Evolutionary conservation across 116 monocot genomes (phyloP).

Genomic region (Iris pallida): DNA sequence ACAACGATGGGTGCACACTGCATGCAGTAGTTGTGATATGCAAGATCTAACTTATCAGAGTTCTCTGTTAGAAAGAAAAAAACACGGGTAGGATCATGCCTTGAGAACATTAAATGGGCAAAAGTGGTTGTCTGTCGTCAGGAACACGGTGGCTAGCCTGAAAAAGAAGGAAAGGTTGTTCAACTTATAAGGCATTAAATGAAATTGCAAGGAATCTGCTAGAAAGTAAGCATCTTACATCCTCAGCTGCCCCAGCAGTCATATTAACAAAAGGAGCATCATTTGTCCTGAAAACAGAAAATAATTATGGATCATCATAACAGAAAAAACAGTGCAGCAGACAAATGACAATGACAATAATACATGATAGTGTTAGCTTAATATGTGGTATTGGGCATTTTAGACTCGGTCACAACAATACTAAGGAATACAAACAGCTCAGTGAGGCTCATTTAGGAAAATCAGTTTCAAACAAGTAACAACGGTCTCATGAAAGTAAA

Average conservation of each 20-base stretch:
- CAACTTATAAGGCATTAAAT: background rate
- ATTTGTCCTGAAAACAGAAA: slow-evolving; percentile 42
- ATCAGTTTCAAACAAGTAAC: background rate
- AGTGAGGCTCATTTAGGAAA: background rate
- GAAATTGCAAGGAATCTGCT: background rate
- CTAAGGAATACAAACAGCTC: background rate
- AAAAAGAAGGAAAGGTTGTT: slow-evolving; percentile 6
- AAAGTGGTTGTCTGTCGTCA: slow-evolving; percentile 63
- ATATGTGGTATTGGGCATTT: background rate
- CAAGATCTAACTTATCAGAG: no score
- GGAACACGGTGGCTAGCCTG: slow-evolving; percentile 52
- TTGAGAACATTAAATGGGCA: slow-evolving; percentile 44
- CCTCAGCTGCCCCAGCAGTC: slow-evolving; percentile 58
- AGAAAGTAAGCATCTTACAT: slow-evolving; percentile 42
- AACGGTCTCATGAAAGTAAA: background rate
- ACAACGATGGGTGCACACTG: no score
- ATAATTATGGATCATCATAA: background rate
- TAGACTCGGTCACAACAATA: background rate
- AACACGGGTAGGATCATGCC: no score
- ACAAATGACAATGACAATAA: background rate
- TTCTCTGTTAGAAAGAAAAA: no score
- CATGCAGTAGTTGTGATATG: no score
- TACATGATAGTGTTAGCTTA: background rate
- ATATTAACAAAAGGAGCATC: slow-evolving; percentile 66
- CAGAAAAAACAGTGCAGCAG: background rate